Base-by-base conservation (phyloP, 164 flowering plant species). In the Aristolochia fimbriata region DNA sequence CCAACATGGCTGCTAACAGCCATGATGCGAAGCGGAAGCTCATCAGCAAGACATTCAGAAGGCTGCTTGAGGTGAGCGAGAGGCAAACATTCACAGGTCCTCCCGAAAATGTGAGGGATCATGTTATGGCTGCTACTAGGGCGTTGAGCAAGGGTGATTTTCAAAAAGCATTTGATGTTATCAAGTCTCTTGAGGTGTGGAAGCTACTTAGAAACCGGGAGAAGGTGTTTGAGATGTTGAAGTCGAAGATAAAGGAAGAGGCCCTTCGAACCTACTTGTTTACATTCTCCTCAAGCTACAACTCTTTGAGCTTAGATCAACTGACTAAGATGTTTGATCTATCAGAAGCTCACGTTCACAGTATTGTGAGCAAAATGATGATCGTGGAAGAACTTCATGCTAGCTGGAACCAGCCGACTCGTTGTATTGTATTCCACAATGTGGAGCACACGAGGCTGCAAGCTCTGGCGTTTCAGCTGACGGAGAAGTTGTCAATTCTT, bases 91-190 rank as follows among this genome's bases (percentile, higher is more conserved):
- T 87, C 71, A 80, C 82, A 0, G 99, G 92, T 3, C 99, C 96
- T 0, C 97, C 99, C 0, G 97, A 93, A 59, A 93, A 82, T 74
- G 96, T 93, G 30, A 70, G 94, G 51, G 97, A 93, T 61, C 97
- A 90, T 62, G 81, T 85, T 12, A 84, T 88, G 94, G 92, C 96
- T 56, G 91, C 97, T 20, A 82, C 91, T 1, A 71, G 99, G 65
- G 87, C 96, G 30, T 87, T 90, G 6, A 74, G 59, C 61, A 81
- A 83, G 63, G 97, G 97, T 23, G 95, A 90, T 58, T 82, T 74
- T 61, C 78, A 76, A 51, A 86, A 78, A 70, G 77, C 94, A 3
- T 87, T 82, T 65, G 79, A 81, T 47, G 81, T 82, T 20, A 78
- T 86, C 52, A 70, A 69, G 15, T 84, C 92, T 23, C 92, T 93